phyloP scores from a whole-genome alignment of 2,329 filamentous ascomycete genomes.

The Nectriaceae sp. region DNA sequence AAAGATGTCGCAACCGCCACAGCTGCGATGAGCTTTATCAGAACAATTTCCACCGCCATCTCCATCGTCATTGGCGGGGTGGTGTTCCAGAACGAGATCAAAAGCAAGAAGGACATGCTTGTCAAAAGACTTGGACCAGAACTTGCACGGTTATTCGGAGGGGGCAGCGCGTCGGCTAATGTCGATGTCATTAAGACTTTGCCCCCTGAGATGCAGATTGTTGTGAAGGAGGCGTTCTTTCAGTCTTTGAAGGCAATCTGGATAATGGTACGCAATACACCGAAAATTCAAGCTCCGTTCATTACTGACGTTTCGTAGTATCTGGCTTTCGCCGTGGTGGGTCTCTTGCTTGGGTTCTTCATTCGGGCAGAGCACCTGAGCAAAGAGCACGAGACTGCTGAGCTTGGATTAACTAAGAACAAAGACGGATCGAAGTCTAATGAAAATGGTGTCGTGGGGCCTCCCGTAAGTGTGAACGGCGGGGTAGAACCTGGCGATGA shows the following conservation, averaged over 20 bases:
- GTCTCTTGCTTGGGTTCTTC: slow-evolving; percentile 20
- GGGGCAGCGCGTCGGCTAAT: slow-evolving; percentile 57
- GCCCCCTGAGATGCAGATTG: slow-evolving; percentile 15
- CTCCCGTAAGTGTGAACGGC: neutral
- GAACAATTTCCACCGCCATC: slow-evolving; percentile 64
- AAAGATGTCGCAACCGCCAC: slow-evolving; percentile 65
- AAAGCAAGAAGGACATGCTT: slow-evolving; percentile 47
- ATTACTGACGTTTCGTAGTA: slow-evolving; percentile 15
- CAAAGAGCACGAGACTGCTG: slow-evolving; percentile 20
- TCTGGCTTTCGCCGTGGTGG: slow-evolving; percentile 15
- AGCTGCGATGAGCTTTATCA: slow-evolving; percentile 61
- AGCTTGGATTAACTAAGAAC: slow-evolving; percentile 15
- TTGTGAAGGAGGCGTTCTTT: slow-evolving; percentile 28
- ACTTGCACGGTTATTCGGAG: slow-evolving; percentile 50
- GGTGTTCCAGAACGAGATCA: slow-evolving; percentile 71
- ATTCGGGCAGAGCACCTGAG: slow-evolving; percentile 25
- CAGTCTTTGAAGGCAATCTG: slow-evolving; percentile 27
- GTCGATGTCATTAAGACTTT: slow-evolving; percentile 48
- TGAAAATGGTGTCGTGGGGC: neutral
- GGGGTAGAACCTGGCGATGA: neutral
- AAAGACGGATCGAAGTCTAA: fast-evolving
- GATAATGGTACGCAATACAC: slow-evolving; percentile 26
- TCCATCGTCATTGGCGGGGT: slow-evolving; percentile 69
- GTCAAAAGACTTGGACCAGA: slow-evolving; percentile 46
- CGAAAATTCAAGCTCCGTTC: neutral